These are phyloP conservation scores for Drechmeria coniospora DNA, from an alignment of 2,329 filamentous ascomycete genomes.

Conservation along the genomic window DNA sequence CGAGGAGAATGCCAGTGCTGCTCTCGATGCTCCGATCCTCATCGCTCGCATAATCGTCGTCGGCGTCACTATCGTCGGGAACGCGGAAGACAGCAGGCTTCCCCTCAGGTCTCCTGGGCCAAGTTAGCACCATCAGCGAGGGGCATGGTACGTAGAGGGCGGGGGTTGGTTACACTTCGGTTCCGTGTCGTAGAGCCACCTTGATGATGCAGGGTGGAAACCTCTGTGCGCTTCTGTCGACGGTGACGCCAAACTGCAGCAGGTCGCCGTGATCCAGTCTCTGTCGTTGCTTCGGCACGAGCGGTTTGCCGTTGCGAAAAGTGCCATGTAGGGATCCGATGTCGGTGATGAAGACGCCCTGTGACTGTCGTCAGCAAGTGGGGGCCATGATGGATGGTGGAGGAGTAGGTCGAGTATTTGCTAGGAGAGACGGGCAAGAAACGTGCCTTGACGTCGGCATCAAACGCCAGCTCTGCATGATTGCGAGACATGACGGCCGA, in stretches of 20 bases:
- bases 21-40: conserved; percentile 11
- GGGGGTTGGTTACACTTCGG: conserved; percentile 8
- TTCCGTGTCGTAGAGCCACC: conserved; percentile 15
- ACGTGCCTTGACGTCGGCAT: conserved; percentile 25
- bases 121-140: conserved; percentile 5
- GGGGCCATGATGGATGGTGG: no score
- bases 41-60: conserved; percentile 11
- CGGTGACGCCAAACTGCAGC: conserved; percentile 20
- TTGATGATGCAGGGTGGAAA: conserved; percentile 24
- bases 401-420: neutral
- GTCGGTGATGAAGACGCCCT: conserved; percentile 32
- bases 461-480: conserved; percentile 41
- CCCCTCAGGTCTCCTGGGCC: conserved; percentile 9
- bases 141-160: neutral
- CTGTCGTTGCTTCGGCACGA: conserved; percentile 7
- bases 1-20: conserved; percentile 11
- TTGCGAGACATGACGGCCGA: conserved; percentile 56
- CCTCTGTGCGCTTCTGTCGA: conserved; percentile 16
- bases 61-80: conserved; percentile 24
- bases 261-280: conserved; percentile 14
- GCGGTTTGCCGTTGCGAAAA: conserved; percentile 21
- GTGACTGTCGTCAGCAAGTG: conserved; percentile 6
- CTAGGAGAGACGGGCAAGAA: neutral
- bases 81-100: conserved; percentile 22
- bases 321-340: conserved; percentile 38